Evolutionary conservation across 331 rosid genomes (phyloP), one percentile per base, ranked within the genome.

Genomic region (Malus hybrid): DNA sequence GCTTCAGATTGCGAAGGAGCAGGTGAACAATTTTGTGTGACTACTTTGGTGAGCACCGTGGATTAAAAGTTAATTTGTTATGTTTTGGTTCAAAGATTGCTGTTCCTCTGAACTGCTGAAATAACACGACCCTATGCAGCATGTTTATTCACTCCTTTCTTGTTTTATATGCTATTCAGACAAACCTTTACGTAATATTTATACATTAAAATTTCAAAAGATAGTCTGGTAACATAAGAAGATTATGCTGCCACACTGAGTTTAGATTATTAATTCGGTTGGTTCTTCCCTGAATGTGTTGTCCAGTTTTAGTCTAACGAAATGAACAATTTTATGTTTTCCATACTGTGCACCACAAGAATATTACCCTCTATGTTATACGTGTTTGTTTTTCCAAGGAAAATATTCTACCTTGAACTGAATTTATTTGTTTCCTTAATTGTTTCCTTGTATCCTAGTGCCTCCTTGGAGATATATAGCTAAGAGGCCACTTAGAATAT

Each of bases 1-100:
- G 93, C 97, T 67, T 94, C 99, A 74, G 99, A 94, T 81, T 94
- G 99, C 74, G 99, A 94, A 84, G 99, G 99, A 79, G 99, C 96
- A 46, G 99, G 99, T 70, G 99, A 94, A 89, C 99, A 91, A 83
- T 94, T 94, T 79, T 92, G 99, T 14, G 96, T 94, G 79, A 92
- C 99, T 75, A 92, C 97, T 76, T 87, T 94, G 98, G 97, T 94
- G 85, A 78, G 89, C 44, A 36, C 55, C 53, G 19, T 65, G 44
- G 76, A 71, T 63, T 64, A 68, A 65, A 58, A 70, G 24, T 63
- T n/a, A 6, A 56, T 73, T 74, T 61, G 34, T 69, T 69, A 71
- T 6, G 15, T 70, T 33, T 57, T 34, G 33, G 33, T 14, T 56
- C 75, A 56, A 33, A 18, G 12, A 2, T 71, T 32, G 15, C 22